Evolutionary conservation across 2,329 filamentous ascomycete genomes (phyloP).

Genomic region (Stagonosporopsis vannaccii): DNA sequence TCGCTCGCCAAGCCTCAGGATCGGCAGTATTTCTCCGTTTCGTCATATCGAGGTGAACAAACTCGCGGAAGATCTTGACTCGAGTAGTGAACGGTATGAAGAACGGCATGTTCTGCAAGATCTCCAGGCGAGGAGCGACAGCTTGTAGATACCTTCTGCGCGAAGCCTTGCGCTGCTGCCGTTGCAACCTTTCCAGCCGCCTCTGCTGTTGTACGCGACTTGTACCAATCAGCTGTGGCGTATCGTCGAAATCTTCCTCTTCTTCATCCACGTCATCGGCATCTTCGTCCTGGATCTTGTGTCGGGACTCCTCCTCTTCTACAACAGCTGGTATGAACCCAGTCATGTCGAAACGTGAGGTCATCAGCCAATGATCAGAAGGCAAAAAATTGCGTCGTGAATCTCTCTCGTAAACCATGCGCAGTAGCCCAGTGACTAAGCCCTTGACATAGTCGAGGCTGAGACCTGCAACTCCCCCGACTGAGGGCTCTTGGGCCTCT

Average conservation of each 20-base stretch:
- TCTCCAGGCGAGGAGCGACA: slow-evolving; percentile 85
- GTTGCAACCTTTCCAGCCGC: slow-evolving; percentile 67
- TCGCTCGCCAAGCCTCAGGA: slow-evolving; percentile 76
- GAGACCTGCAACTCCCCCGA: slow-evolving; percentile 72
- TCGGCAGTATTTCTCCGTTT: slow-evolving; percentile 75
- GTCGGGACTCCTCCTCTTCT: slow-evolving; percentile 79
- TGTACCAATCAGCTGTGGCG: slow-evolving; percentile 59
- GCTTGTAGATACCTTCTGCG: slow-evolving; percentile 76
- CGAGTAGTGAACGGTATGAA: slow-evolving; percentile 91
- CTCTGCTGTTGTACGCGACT: slow-evolving; percentile 69
- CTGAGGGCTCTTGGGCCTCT: slow-evolving; percentile 51
- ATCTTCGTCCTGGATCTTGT: slow-evolving; percentile 70
- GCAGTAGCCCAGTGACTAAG: slow-evolving; percentile 80
- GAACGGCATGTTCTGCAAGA: slow-evolving; percentile 95
- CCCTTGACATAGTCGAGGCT: slow-evolving; percentile 79
- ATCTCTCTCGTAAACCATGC: slow-evolving; percentile 91
- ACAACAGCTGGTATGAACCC: slow-evolving; percentile 88
- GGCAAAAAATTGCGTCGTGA: slow-evolving; percentile 86
- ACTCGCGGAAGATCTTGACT: slow-evolving; percentile 92
- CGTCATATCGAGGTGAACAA: slow-evolving; percentile 82
- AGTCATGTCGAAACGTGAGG: slow-evolving; percentile 82
- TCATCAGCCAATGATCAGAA: slow-evolving; percentile 93
- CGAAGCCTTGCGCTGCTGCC: slow-evolving; percentile 70
- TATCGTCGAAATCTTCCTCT: slow-evolving; percentile 49
- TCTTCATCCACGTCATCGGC: slow-evolving; percentile 61